These are phyloP conservation scores for Amanita thiersii DNA, from an alignment of 768 basidiomycete species.

Conservation along the genomic window DNA sequence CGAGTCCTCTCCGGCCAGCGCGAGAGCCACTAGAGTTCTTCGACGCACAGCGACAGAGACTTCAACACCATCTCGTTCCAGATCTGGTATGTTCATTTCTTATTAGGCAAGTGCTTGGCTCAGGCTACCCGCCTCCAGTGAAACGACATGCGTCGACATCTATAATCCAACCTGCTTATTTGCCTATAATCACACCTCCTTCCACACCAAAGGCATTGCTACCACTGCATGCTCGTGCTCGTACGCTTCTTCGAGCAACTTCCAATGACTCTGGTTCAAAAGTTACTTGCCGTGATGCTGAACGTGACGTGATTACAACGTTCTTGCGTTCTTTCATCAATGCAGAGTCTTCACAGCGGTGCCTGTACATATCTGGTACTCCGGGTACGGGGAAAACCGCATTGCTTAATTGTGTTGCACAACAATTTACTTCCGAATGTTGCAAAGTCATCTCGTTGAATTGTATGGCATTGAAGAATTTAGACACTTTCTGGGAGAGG, in stretches of 20 bases:
- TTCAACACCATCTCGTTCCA: slow-evolving; percentile 33
- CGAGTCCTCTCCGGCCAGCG: slow-evolving; percentile 23
- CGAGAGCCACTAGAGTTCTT: slow-evolving; percentile 31
- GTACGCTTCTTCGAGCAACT: slow-evolving; percentile 64
- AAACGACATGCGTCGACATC: slow-evolving; percentile 42
- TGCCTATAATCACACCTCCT: slow-evolving; percentile 49
- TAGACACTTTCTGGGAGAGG: slow-evolving; percentile 67
- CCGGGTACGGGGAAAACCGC: slow-evolving; percentile 94
- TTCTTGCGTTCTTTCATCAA: slow-evolving; percentile 54
- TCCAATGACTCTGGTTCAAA: slow-evolving; percentile 43
- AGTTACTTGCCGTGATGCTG: slow-evolving; percentile 62
- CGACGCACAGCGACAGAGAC: slow-evolving; percentile 29
- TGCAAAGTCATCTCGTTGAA: slow-evolving; percentile 52
- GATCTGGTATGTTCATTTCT: slow-evolving; percentile 32
- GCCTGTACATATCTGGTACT: slow-evolving; percentile 85
- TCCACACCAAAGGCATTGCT: slow-evolving; percentile 44
- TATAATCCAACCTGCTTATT: slow-evolving; percentile 27
- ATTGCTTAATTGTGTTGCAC: slow-evolving; percentile 60
- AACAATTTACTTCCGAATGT: slow-evolving; percentile 29
- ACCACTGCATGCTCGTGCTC: slow-evolving; percentile 50
- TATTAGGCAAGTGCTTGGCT: slow-evolving; percentile 8
- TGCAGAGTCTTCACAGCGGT: slow-evolving; percentile 24
- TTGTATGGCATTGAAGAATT: slow-evolving; percentile 67
- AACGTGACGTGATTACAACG: slow-evolving; percentile 47
- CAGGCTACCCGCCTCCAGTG: slow-evolving; percentile 21